Percentiles rank a stretch among this genome's conserved stretches.
Evolutionary conservation across 495 filamentous ascomycete genomes (phyloP).

Genomic region (Mycothermus thermophilus): DNA sequence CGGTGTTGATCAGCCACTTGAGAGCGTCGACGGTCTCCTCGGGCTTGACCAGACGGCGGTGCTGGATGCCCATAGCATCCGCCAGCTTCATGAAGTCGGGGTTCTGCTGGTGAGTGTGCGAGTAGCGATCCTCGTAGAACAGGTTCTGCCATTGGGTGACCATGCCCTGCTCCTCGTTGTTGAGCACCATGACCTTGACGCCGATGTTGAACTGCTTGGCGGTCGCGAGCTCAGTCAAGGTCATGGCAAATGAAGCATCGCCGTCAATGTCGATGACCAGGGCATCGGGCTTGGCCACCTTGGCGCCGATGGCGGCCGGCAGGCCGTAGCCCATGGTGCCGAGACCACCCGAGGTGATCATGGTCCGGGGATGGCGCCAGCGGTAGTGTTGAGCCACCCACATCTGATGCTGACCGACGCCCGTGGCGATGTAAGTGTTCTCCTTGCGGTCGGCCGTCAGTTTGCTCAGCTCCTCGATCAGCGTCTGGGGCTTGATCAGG

Average conservation of each 20-base stretch:
- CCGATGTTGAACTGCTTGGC: slow-evolving; percentile 85
- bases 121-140: slow-evolving; percentile 85
- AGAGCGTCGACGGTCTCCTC: slow-evolving; percentile 63
- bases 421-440: slow-evolving; percentile 72
- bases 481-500: slow-evolving; percentile 75
- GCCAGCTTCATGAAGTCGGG: slow-evolving; percentile 77
- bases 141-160: slow-evolving; percentile 92
- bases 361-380: slow-evolving; percentile 72
- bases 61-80: slow-evolving; percentile 69
- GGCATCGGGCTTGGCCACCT: slow-evolving; percentile 72
- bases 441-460: slow-evolving; percentile 61
- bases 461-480: slow-evolving; percentile 70
- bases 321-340: slow-evolving; percentile 95
- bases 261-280: slow-evolving; percentile 91
- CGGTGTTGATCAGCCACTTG: slow-evolving; percentile 74
- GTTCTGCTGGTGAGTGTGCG: slow-evolving; percentile 83
- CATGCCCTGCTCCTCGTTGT: slow-evolving; percentile 97
- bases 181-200: slow-evolving; percentile 80
- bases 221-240: slow-evolving; percentile 79
- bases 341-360: slow-evolving; percentile 83
- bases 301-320: slow-evolving; percentile 84
- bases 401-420: slow-evolving; percentile 96
- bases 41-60: slow-evolving; percentile 48
- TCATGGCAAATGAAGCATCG: slow-evolving; percentile 96
- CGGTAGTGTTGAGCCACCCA: slow-evolving; percentile 91